A percentile compares a stretch with the other conserved stretches of the same genome.
Evolutionary conservation across 371 early-diverging fungal genomes (phyloP).

Genomic region (Synchytrium microbalum): DNA sequence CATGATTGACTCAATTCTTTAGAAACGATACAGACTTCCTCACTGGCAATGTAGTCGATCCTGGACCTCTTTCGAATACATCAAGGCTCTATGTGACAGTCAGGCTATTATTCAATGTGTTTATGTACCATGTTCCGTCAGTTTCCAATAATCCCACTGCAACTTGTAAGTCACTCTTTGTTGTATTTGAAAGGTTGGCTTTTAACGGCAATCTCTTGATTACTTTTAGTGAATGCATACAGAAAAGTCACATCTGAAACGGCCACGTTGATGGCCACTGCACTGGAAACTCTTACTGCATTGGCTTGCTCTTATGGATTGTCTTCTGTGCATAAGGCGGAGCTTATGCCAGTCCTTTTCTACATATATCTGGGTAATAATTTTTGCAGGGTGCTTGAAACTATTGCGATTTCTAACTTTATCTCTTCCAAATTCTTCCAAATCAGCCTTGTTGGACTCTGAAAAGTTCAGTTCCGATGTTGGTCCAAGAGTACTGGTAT

Average conservation of each 20-base stretch:
- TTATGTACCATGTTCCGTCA: conserved; percentile 26
- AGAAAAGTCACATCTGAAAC: conserved; percentile 4
- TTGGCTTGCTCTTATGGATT: conserved; percentile 1
- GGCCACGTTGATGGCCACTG: background rate
- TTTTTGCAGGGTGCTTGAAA: background rate
- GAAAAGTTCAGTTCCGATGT: conserved; percentile 9
- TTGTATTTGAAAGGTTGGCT: background rate
- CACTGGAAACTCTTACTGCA: background rate
- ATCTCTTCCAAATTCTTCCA: background rate
- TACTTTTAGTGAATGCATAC: conserved; percentile 7
- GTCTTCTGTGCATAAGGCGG: background rate
- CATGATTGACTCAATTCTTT: background rate
- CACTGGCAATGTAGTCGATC: conserved; percentile 3
- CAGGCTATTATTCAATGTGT: conserved; percentile 26
- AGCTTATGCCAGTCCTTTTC: conserved; percentile 3
- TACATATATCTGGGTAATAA: conserved; percentile 8
- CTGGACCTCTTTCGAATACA: background rate
- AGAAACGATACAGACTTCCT: background rate
- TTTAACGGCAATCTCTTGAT: background rate
- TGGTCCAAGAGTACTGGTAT: conserved; percentile 7
- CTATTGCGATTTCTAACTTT: background rate
- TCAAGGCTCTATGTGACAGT: conserved; percentile 9
- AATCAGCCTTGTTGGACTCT: conserved; percentile 7
- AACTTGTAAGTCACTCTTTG: conserved; percentile 13
- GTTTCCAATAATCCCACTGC: conserved; percentile 28